Conservation (phyloP, 139 green algal genomes). For the Axilococcus clingmanii region DNA sequence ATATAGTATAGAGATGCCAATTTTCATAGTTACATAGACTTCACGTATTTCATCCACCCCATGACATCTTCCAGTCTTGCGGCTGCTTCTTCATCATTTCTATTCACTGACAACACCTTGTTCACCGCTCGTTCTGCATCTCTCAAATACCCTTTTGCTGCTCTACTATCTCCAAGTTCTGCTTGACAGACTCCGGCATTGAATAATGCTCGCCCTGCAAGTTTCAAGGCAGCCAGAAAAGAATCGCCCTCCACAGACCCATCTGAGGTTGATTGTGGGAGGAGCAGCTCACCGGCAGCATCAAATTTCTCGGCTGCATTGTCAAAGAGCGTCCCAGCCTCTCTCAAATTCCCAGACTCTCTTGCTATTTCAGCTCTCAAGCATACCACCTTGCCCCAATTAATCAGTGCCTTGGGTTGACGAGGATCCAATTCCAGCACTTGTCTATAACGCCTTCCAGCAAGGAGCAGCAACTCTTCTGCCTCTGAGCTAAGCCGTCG, state of each 20-base stretch:
- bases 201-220: neutral
- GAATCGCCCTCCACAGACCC: neutral
- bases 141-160: neutral
- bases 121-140: neutral
- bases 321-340: constrained; percentile 10
- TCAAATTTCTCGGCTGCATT: constrained; percentile 30
- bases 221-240: neutral
- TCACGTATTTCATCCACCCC: too few relatives aligned
- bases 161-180: neutral
- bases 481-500: constrained; percentile 15
- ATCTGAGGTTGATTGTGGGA: neutral
- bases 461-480: constrained; percentile 20
- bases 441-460: constrained; percentile 17
- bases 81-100: too few relatives aligned
- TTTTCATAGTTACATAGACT: too few relatives aligned
- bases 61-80: too few relatives aligned
- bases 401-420: constrained; percentile 19
- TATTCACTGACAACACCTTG: neutral
- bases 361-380: constrained; percentile 23
- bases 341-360: neutral
- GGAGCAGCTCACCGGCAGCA: constrained; percentile 14
- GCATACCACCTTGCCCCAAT: constrained; percentile 25
- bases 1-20: too few relatives aligned
- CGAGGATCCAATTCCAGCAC: constrained; percentile 12
- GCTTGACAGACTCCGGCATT: neutral